Evolutionary conservation across 352 stramenopile species (phyloP), one percentile per base, ranked within the genome.

Genomic region (Globisporangium solare): DNA sequence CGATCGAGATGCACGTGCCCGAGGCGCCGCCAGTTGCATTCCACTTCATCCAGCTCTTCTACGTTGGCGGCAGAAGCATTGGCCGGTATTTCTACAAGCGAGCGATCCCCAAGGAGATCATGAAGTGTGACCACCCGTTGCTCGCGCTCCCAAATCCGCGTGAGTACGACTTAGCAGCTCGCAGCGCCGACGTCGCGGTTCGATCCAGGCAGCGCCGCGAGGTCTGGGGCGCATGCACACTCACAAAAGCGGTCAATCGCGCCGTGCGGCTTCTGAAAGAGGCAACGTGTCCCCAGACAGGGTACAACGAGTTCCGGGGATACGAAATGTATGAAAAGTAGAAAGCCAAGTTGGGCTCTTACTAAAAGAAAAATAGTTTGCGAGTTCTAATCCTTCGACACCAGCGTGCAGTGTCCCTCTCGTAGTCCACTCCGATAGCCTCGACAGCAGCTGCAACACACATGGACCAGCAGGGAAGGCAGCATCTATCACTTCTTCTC

Each of bases 31-130:
- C 66, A 1, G 45, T 68, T 13, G 54, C 47, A 10, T n/a, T 73
- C 5, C 66, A 73, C 47, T 73, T 58, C 59, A 68, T 43, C 58
- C 62, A 73, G 35, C 20, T 40, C 2, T 40, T 58, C 22, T n/a
- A 64, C 15, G 53, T 48, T 15, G 41, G 50, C 31, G 27, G 56
- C 8, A 50, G 24, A 14, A 35, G 27, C 27, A 6, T 35, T 35
- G 13, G 39, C 13, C 39, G 39, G 39, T 60, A 56, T 21, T 64
- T 57, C 57, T 54, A 53, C 49, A 67, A 63, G 61, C 46, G 51
- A 21, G 27, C n/a, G 8, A 14, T 69, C 15, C 56, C 61, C 1
- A 24, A 27, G 2, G 60, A 54, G 5, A 37, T 67, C 27, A 46
- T 47, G 12, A 37, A 60, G 41, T 67, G 61, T 37, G 51, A 64